Evolutionary conservation across 352 stramenopile species (phyloP).

Genomic region (Saprolegnia diclina): DNA sequence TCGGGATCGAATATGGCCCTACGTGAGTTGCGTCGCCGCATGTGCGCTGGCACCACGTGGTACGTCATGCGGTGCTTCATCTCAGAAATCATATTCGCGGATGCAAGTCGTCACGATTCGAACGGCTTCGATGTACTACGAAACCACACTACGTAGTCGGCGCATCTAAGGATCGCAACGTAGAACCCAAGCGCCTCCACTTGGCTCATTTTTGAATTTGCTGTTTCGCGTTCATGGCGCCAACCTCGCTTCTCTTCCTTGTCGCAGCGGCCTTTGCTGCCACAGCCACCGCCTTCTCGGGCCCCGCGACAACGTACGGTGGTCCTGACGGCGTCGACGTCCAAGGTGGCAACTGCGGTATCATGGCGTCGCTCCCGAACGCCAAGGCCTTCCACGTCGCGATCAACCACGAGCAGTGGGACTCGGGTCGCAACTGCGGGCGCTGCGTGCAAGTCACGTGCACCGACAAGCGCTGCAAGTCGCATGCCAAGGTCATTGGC

Average conservation of each 20-base stretch:
- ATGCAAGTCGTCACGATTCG: too few relatives aligned
- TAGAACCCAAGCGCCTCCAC: too few relatives aligned
- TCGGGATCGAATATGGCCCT: too few relatives aligned
- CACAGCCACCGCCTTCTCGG: slow-evolving; percentile 29
- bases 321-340: slow-evolving; percentile 31
- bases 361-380: slow-evolving; percentile 44
- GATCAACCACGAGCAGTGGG: slow-evolving; percentile 37
- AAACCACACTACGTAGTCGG: too few relatives aligned
- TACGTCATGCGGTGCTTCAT: too few relatives aligned
- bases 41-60: too few relatives aligned
- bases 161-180: too few relatives aligned
- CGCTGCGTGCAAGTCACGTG: slow-evolving; percentile 44
- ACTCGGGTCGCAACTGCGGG: slow-evolving; percentile 27
- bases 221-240: neutral
- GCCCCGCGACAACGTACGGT: slow-evolving; percentile 44
- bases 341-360: slow-evolving; percentile 52
- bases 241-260: neutral
- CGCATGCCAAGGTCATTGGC: slow-evolving; percentile 36
- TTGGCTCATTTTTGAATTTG: neutral
- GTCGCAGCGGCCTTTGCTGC: neutral
- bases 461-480: slow-evolving; percentile 41
- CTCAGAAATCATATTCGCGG: too few relatives aligned
- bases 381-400: slow-evolving; percentile 53
- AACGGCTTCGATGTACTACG: too few relatives aligned
- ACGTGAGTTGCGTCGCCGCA: too few relatives aligned